phyloP scores from a whole-genome alignment of 169 alveolate species.

The Eimeria sp. region DNA sequence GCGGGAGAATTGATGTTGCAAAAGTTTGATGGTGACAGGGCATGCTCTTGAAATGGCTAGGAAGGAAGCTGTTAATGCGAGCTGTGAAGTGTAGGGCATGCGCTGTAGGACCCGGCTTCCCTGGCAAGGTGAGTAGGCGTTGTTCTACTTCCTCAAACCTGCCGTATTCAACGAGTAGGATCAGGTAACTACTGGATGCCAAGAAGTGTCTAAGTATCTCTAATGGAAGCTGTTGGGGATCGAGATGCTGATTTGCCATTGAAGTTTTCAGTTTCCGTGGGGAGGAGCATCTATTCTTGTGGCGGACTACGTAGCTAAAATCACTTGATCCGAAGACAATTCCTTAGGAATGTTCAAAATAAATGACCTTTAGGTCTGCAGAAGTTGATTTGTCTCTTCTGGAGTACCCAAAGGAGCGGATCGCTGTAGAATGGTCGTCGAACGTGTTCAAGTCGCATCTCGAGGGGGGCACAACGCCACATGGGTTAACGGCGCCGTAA shows the following conservation, averaged over 20 bases:
- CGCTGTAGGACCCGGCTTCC: background rate
- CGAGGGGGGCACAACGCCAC: background rate
- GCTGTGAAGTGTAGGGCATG: background rate
- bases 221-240: background rate
- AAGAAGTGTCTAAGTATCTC: background rate
- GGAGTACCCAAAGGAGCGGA: background rate
- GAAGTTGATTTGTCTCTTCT: background rate
- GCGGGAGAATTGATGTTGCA: background rate
- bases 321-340: background rate
- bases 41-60: background rate
- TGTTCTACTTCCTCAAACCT: background rate
- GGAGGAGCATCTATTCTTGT: background rate
- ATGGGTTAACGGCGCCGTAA: background rate
- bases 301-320: background rate
- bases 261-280: background rate
- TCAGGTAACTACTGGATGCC: background rate
- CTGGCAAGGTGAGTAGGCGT: background rate
- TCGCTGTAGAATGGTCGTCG: background rate
- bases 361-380: background rate
- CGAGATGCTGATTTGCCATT: background rate
- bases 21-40: background rate
- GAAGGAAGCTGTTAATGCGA: background rate
- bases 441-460: background rate
- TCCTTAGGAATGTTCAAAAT: background rate
- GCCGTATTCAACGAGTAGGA: background rate